Evolutionary conservation across 495 filamentous ascomycete genomes (phyloP).

Genomic region (Hypomontagnella monticulosa): DNA sequence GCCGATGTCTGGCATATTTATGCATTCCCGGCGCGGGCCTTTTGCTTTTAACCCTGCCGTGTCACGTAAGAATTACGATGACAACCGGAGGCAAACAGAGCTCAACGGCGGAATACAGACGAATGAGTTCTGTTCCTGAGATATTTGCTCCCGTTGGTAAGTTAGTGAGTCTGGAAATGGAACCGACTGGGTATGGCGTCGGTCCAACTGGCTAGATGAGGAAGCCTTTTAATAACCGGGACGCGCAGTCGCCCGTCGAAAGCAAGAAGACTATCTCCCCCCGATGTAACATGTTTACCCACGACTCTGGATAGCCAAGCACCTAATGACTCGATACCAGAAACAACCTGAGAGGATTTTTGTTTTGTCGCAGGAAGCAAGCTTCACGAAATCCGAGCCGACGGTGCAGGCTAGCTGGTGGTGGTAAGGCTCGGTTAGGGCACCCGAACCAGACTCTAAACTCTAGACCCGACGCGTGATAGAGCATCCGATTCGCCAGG

Average conservation of each 20-base stretch:
- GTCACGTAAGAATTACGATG: conserved; percentile 5
- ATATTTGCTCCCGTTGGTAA: background rate
- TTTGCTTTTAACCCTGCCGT: conserved; percentile 3
- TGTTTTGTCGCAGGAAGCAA: background rate
- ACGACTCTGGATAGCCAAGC: conserved; percentile 8
- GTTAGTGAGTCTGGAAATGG: background rate
- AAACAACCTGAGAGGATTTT: background rate
- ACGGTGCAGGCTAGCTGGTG: conserved; percentile 30
- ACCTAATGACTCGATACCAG: conserved; percentile 10
- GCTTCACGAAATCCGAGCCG: conserved; percentile 24
- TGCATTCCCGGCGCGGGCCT: background rate
- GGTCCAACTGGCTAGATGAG: conserved; percentile 10
- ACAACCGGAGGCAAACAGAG: conserved; percentile 2
- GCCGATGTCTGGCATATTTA: conserved; percentile 22
- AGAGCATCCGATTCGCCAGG: conserved; percentile 26
- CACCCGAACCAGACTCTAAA: conserved; percentile 8
- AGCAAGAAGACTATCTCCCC: background rate
- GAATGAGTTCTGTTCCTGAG: conserved; percentile 16
- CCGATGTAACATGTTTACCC: background rate
- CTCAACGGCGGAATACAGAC: background rate
- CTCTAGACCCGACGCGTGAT: conserved; percentile 20
- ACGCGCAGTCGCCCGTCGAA: background rate
- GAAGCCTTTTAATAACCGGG: conserved; percentile 11
- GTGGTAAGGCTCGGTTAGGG: conserved; percentile 14
- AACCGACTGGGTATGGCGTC: conserved; percentile 1